Evolutionary conservation across 495 filamentous ascomycete genomes (phyloP).

Genomic region (Evansstolkia leycettana): DNA sequence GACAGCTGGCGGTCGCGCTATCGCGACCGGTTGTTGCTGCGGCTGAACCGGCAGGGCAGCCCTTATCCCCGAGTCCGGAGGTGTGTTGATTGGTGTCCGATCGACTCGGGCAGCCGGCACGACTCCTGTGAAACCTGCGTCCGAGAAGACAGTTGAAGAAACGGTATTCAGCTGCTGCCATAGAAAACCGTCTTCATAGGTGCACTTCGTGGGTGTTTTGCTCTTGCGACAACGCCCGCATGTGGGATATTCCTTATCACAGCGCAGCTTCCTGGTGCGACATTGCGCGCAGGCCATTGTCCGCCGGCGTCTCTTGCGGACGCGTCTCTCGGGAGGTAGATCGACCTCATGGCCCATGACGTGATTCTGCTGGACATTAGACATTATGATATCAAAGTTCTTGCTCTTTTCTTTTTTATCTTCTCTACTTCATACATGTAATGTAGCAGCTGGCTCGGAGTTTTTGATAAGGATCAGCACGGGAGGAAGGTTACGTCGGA

Average conservation of each 20-base stretch:
- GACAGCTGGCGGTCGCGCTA: conserved; percentile 3
- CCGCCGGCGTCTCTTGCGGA: conserved; percentile 29
- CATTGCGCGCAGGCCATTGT: conserved; percentile 39
- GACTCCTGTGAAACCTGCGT: conserved; percentile 15
- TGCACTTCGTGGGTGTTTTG: conserved; percentile 27
- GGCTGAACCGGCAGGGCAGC: background rate
- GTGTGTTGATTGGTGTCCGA: conserved; percentile 11
- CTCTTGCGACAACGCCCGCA: conserved; percentile 52
- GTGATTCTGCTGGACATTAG: background rate
- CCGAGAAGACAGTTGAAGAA: conserved; percentile 14
- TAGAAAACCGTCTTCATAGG: conserved; percentile 35
- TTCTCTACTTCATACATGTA: no score
- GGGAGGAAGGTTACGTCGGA: conserved; percentile 3
- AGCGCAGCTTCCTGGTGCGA: conserved; percentile 57
- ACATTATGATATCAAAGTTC: background rate
- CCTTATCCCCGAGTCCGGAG: conserved; percentile 25
- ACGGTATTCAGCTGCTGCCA: conserved; percentile 35
- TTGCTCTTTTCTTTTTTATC: no score
- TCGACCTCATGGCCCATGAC: background rate
- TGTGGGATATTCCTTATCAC: conserved; percentile 50
- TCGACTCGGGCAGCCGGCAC: conserved; percentile 8
- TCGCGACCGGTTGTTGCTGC: conserved; percentile 1
- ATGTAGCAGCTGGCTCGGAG: no score
- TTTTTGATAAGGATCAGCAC: no score
- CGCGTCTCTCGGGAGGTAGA: conserved; percentile 13